These are phyloP conservation scores for Astragalus membranaceus DNA, from an alignment of 306 rosid species.

Conservation along the genomic window DNA sequence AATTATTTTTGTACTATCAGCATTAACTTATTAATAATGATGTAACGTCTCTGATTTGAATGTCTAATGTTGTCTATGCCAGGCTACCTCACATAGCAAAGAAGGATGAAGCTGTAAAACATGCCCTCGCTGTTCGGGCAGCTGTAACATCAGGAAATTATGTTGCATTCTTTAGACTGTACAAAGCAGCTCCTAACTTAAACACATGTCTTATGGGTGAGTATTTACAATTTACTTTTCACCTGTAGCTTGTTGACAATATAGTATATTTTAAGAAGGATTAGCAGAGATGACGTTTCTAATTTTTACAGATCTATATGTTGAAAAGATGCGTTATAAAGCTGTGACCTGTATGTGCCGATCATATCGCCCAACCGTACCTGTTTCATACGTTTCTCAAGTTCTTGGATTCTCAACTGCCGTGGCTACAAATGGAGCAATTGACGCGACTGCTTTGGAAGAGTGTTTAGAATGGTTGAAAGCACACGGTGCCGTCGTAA, in stretches of 20 bases:
- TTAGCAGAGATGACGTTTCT: neutral
- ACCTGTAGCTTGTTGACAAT: neutral
- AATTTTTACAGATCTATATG: conserved; percentile 63
- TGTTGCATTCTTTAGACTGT: conserved; percentile 77
- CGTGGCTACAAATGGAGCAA: conserved; percentile 34
- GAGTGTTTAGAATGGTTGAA: conserved; percentile 96
- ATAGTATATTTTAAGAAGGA: neutral
- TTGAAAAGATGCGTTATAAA: conserved; percentile 91
- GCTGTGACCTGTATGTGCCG: conserved; percentile 92
- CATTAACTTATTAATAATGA: neutral
- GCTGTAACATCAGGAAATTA: conserved; percentile 92
- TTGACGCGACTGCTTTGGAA: conserved; percentile 46
- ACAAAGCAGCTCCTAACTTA: conserved; percentile 83
- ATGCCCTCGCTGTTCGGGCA: conserved; percentile 91
- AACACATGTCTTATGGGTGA: conserved; percentile 90
- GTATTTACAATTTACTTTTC: conserved; percentile 14
- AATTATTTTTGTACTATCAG: neutral
- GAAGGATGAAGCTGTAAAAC: conserved; percentile 76
- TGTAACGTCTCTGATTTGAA: neutral
- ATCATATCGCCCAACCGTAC: conserved; percentile 85
- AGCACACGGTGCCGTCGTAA: conserved; percentile 71
- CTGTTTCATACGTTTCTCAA: conserved; percentile 72
- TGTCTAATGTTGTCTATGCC: conserved; percentile 23
- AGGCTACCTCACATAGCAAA: conserved; percentile 74
- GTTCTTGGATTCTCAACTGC: conserved; percentile 65